Evolutionary conservation across 2,329 filamentous ascomycete species (phyloP).

Genomic region (Phoma herbarum): DNA sequence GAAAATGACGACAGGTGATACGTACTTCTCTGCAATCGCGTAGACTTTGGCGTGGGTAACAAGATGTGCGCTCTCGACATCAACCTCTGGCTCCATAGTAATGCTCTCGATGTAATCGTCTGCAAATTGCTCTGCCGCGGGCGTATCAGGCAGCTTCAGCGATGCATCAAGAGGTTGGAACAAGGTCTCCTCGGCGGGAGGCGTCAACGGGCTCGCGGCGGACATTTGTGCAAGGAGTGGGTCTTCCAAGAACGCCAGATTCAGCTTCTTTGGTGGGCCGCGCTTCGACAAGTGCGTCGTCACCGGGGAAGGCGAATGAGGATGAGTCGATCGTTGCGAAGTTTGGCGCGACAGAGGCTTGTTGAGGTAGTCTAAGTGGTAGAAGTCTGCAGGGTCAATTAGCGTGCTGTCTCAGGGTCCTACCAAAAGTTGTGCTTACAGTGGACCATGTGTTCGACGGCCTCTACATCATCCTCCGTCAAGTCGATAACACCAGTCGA

Average conservation of each 20-base stretch:
- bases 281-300: constrained; percentile 30
- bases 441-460: constrained; percentile 54
- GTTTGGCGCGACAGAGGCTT: constrained; percentile 43
- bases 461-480: constrained; percentile 52
- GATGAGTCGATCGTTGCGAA: constrained; percentile 40
- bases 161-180: constrained; percentile 35
- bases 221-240: constrained; percentile 49
- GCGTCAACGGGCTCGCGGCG: constrained; percentile 36
- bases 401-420: constrained; percentile 23
- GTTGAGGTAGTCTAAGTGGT: constrained; percentile 53
- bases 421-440: constrained; percentile 41
- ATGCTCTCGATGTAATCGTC: constrained; percentile 43
- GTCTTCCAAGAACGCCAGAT: constrained; percentile 48
- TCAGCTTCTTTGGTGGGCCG: constrained; percentile 38
- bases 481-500: constrained; percentile 51
- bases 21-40: constrained; percentile 60
- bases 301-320: constrained; percentile 27
- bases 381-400: constrained; percentile 48
- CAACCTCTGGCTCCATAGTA: constrained; percentile 45
- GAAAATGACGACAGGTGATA: constrained; percentile 27
- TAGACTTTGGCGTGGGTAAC: constrained; percentile 59
- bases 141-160: constrained; percentile 43
- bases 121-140: constrained; percentile 46
- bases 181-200: constrained; percentile 36
- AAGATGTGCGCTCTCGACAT: constrained; percentile 53